phyloP scores from a whole-genome alignment of 768 basidiomycete species.

The Calocera viscosa region DNA sequence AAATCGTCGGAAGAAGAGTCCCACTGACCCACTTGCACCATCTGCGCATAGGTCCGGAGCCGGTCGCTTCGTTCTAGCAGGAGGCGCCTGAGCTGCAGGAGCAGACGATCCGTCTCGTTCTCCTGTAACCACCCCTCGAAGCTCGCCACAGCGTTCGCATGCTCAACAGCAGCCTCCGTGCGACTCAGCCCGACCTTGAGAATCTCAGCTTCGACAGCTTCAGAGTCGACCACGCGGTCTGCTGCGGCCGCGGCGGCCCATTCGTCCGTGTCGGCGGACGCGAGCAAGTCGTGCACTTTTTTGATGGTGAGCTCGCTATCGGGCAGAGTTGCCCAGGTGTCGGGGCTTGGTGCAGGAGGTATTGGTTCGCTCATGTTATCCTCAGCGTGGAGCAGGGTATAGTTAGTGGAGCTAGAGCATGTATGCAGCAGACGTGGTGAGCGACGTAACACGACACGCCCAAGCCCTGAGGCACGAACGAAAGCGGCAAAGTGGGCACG shows the following conservation, averaged over 20 bases:
- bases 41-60: constrained; percentile 58
- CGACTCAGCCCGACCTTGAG: constrained; percentile 53
- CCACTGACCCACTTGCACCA: constrained; percentile 27
- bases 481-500: not conserved
- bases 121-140: not conserved
- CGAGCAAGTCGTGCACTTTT: constrained; percentile 37
- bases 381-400: too few relatives aligned
- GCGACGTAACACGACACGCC: not conserved
- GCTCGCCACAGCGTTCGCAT: constrained; percentile 31
- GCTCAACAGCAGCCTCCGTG: constrained; percentile 38
- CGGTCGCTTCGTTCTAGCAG: constrained; percentile 58
- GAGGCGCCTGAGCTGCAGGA: constrained; percentile 39
- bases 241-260: constrained; percentile 68
- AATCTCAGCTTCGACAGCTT: constrained; percentile 42
- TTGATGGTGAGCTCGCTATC: constrained; percentile 48
- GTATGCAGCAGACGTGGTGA: not conserved
- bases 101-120: constrained; percentile 10
- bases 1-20: constrained; percentile 28
- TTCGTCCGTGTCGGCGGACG: constrained; percentile 46
- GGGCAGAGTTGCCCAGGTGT: constrained; percentile 9
- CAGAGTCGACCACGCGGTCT: constrained; percentile 52
- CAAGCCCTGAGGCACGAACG: not conserved
- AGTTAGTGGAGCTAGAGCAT: too few relatives aligned
- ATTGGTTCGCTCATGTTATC: too few relatives aligned
- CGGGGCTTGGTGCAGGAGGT: too few relatives aligned